phyloP scores from a whole-genome alignment of 2,329 filamentous ascomycete genomes.

The Bipolaris oryzae region DNA sequence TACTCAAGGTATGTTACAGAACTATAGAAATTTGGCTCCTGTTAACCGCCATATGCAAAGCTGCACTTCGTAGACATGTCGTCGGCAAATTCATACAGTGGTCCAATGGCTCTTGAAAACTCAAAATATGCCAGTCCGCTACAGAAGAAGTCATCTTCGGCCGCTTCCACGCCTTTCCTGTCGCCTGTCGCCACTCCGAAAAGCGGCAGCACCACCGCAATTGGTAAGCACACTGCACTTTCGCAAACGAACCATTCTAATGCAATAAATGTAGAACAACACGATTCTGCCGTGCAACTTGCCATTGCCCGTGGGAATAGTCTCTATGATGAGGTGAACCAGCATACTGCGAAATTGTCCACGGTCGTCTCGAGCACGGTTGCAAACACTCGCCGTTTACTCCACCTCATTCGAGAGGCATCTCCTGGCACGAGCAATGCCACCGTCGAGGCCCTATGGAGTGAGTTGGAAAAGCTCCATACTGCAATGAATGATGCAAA shows the following conservation, averaged over 20 bases:
- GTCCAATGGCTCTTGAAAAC: constrained; percentile 20
- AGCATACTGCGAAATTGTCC: constrained; percentile 24
- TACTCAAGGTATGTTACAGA: not conserved
- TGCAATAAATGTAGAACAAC: not conserved
- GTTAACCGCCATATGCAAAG: not conserved
- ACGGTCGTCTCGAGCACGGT: constrained; percentile 25
- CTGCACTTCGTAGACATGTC: constrained; percentile 9
- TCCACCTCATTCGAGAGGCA: constrained; percentile 31
- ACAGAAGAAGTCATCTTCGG: constrained; percentile 9
- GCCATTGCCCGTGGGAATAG: constrained; percentile 27
- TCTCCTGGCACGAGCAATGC: constrained; percentile 20
- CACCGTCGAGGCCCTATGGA: constrained; percentile 29
- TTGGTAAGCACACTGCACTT: constrained; percentile 35
- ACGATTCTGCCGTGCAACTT: constrained; percentile 27
- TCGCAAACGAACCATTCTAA: not conserved
- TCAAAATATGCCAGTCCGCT: constrained; percentile 30
- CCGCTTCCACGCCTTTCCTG: constrained; percentile 9
- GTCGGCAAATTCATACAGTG: constrained; percentile 8
- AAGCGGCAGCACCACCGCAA: constrained; percentile 26
- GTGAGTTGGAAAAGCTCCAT: constrained; percentile 36
- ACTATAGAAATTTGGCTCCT: not conserved
- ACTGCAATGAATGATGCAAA: constrained; percentile 25
- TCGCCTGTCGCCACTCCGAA: not conserved
- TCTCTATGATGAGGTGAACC: constrained; percentile 31
- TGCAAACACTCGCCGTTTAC: constrained; percentile 28